Conservation (phyloP, 208 protist species). For the Acanthamoeba healyi region DNA sequence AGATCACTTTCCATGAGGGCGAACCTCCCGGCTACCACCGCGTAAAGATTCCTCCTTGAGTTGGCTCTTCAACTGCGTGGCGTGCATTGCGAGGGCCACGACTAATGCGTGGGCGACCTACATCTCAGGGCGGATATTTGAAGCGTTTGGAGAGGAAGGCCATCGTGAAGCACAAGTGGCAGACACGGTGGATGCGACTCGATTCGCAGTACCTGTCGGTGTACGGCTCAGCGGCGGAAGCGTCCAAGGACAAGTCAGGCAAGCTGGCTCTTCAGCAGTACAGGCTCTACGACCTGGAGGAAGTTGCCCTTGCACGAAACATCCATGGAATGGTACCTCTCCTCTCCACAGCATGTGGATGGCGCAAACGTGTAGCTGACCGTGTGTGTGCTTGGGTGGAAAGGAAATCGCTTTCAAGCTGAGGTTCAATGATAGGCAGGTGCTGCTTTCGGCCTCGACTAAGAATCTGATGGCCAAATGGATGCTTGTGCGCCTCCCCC, state of each 20-base stretch:
- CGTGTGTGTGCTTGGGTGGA: neutral
- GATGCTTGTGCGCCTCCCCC: neutral
- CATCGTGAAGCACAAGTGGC: slow-evolving; percentile 55
- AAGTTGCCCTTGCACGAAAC: slow-evolving; percentile 14
- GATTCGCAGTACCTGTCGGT: slow-evolving; percentile 48
- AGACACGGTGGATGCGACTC: slow-evolving; percentile 7
- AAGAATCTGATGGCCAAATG: slow-evolving; percentile 51
- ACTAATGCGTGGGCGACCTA: too few species aligned
- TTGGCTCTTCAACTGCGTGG: neutral
- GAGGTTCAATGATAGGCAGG: slow-evolving; percentile 30
- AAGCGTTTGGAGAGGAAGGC: slow-evolving; percentile 34
- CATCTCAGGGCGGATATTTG: neutral
- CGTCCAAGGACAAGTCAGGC: slow-evolving; percentile 36
- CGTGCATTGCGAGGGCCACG: neutral
- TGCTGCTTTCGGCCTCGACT: slow-evolving; percentile 23
- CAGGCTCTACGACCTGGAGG: slow-evolving; percentile 35
- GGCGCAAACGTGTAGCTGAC: neutral
- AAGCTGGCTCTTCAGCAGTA: slow-evolving; percentile 52
- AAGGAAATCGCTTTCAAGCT: slow-evolving; percentile 51
- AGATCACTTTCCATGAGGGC: slow-evolving; percentile 49
- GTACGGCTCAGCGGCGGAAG: slow-evolving; percentile 19
- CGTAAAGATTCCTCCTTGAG: too few species aligned
- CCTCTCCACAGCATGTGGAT: neutral
- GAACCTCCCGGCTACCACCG: slow-evolving; percentile 28
- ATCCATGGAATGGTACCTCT: slow-evolving; percentile 9